Evolutionary conservation across 129 eudicot species (phyloP).

Genomic region (Flaveria brownii): DNA sequence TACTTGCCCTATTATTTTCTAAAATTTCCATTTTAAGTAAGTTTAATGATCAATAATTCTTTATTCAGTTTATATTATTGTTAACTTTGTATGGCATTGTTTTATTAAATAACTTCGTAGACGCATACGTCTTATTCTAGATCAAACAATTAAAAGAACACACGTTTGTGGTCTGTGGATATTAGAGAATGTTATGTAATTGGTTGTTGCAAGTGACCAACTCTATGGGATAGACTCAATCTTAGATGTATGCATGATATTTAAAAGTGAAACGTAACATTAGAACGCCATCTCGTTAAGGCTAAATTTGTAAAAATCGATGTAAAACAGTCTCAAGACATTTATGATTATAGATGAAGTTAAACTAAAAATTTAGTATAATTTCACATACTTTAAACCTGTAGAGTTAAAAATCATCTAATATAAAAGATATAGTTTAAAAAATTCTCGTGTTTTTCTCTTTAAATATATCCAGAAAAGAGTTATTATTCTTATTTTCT

Average conservation of each 20-base stretch:
- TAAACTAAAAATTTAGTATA: background rate
- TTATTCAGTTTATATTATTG: no score
- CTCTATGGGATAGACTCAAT: background rate
- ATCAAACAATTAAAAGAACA: no score
- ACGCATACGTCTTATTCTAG: no score
- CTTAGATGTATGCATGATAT: background rate
- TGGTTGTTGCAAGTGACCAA: background rate
- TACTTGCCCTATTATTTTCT: background rate
- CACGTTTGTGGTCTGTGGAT: no score
- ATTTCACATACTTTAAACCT: no score
- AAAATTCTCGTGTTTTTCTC: no score
- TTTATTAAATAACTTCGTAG: no score
- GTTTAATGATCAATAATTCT: no score
- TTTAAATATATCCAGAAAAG: no score
- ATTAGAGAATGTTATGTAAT: background rate
- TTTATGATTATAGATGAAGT: background rate
- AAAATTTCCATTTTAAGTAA: background rate
- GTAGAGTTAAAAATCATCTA: no score
- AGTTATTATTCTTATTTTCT: background rate
- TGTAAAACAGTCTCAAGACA: background rate
- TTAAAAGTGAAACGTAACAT: background rate
- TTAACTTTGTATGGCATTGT: no score
- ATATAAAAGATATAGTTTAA: no score
- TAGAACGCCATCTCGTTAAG: background rate
- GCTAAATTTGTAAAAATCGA: background rate